Conservation (phyloP, 345 rosid genomes). For the Arabidopsis arenosa region DNA sequence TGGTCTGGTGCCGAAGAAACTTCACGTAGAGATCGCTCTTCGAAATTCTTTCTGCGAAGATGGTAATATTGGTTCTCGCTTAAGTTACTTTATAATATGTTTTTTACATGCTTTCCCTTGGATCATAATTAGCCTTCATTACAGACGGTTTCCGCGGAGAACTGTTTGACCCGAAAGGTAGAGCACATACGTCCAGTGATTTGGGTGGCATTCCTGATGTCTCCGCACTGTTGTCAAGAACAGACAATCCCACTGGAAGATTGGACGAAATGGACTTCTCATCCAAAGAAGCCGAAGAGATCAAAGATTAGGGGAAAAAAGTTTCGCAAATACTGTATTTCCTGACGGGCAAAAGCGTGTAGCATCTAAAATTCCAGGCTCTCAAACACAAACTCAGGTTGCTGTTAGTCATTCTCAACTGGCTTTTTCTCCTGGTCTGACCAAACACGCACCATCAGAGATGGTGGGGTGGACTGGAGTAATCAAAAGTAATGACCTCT, state of each 20-base stretch:
- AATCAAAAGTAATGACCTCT: constrained; percentile 48
- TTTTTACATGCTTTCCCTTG: constrained; percentile 30
- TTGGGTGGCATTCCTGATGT: constrained; percentile 52
- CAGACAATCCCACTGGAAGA: constrained; percentile 58
- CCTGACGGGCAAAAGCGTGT: constrained; percentile 58
- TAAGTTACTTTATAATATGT: not conserved
- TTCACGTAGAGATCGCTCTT: constrained; percentile 86
- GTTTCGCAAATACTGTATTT: constrained; percentile 40
- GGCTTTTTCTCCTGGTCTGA: constrained; percentile 12
- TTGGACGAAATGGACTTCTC: constrained; percentile 54
- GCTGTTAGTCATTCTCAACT: constrained; percentile 11
- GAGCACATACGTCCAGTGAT: constrained; percentile 54
- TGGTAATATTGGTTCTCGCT: constrained; percentile 50
- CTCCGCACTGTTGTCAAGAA: constrained; percentile 51
- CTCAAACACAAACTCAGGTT: constrained; percentile 22
- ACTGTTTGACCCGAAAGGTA: constrained; percentile 53
- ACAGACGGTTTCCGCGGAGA: constrained; percentile 61
- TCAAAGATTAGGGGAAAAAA: constrained; percentile 55
- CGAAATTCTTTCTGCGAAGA: constrained; percentile 72
- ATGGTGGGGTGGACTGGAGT: constrained; percentile 56
- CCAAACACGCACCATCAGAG: constrained; percentile 52
- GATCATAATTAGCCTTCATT: constrained; percentile 46
- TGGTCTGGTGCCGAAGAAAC: constrained; percentile 76
- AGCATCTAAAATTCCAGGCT: constrained; percentile 36
- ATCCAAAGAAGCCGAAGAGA: constrained; percentile 54